Percentiles rank a stretch among this genome's conserved stretches.
phyloP scores from a whole-genome alignment of 148 eudicot species.

The Rhododendron mucronatum region DNA sequence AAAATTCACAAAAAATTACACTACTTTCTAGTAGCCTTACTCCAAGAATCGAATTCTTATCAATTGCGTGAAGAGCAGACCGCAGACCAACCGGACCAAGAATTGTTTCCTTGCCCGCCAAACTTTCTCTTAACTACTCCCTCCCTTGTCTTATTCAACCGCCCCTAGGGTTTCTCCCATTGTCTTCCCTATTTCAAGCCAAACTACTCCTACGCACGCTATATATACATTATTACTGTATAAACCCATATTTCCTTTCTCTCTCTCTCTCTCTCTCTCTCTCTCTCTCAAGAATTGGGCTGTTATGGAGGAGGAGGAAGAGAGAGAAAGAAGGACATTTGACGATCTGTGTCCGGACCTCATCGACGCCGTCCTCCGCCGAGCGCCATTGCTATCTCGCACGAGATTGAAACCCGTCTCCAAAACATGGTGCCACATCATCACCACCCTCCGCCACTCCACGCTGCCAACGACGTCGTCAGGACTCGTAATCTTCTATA shows the following conservation, averaged over 20 bases:
- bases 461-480: background rate
- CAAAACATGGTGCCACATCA: background rate
- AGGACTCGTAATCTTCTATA: background rate
- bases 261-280: background rate
- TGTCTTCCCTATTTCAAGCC: background rate
- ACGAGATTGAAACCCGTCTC: background rate
- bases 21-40: no score
- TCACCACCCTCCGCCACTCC: constrained; percentile 1
- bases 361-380: background rate
- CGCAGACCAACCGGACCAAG: no score
- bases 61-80: background rate
- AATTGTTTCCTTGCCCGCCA: background rate
- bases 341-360: background rate
- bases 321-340: background rate
- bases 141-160: background rate
- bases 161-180: background rate
- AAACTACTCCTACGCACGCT: background rate
- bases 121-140: background rate
- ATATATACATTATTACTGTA: background rate
- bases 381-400: background rate
- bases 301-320: background rate
- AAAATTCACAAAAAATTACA: no score
- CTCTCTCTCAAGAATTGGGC: background rate
- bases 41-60: background rate
- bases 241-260: background rate